Evolutionary conservation across 345 rosid species (phyloP), one percentile per base, ranked within the genome.

Genomic region (Geranium rotundifolium): DNA sequence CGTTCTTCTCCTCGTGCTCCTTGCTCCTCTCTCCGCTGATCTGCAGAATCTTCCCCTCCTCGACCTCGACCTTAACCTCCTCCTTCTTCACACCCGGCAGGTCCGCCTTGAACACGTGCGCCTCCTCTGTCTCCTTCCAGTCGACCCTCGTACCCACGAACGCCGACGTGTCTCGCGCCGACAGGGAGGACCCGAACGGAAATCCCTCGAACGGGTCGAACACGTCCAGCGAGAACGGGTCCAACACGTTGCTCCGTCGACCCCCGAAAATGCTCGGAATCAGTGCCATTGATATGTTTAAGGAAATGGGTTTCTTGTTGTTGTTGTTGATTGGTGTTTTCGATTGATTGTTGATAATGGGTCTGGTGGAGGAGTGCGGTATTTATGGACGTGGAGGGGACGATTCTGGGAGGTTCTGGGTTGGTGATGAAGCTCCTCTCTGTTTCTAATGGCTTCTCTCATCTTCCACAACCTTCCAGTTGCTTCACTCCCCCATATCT

Each of bases 91-190:
- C 56, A 64, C 77, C 80, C 0, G 80, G 77, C 39, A 76, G 57
- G 34, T 76, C 81, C 1, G 71, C 81, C 54, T 73, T 71, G 57
- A 77, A 71, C 18, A 77, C 63, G 31, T 73, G 78, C 19, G 76
- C 78, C 34, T 77, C 81, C 17, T 73, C 69, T 18, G 78, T 73
- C 63, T 77, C 81, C 23, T 23, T 73, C 81, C 76, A 77, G 14
- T 77, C 81, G 6, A 77, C 69, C 30, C 68, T 34, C 0, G 66
- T 41, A 60, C 65, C 68, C 19, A 73, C 74, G 8, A 72, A 23
- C 3, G 76, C 62, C 29, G 71, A 57, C 0, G 63, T 37, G 10
- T 76, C 76, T 8, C 61, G 41, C 0, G 58, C 59, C 0, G 67
- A 56, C 49, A 67, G 0, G 31, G 61, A 0, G 34, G 19, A 16